A percentile compares a stretch with the other conserved stretches of the same genome.
phyloP scores from a whole-genome alignment of 2,329 filamentous ascomycete species.

The Eutypa lata region DNA sequence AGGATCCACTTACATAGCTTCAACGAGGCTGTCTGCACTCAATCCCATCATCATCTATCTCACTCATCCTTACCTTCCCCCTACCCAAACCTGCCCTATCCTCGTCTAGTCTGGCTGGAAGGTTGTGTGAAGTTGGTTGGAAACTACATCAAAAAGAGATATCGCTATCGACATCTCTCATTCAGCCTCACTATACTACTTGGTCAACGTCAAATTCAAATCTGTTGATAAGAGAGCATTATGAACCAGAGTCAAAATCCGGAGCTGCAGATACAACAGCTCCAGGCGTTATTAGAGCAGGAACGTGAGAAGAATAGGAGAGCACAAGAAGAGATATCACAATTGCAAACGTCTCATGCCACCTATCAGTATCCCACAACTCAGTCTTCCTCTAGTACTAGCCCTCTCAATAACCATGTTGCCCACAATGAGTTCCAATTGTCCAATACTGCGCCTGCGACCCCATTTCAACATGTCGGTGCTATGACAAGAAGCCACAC shows the following conservation, averaged over 20 bases:
- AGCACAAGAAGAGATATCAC: slow-evolving; percentile 20
- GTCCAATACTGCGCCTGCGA: slow-evolving; percentile 19
- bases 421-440: slow-evolving; percentile 26
- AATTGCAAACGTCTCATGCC: slow-evolving; percentile 19
- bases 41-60: background rate
- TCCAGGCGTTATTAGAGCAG: slow-evolving; percentile 20
- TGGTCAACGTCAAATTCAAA: slow-evolving; percentile 8
- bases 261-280: slow-evolving; percentile 24
- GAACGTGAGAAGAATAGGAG: slow-evolving; percentile 22
- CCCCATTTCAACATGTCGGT: slow-evolving; percentile 16
- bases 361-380: slow-evolving; percentile 20
- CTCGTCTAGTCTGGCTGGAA: background rate
- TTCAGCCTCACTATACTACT: slow-evolving; percentile 10
- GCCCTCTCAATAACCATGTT: slow-evolving; percentile 18
- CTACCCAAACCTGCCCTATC: background rate
- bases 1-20: slow-evolving; percentile 6
- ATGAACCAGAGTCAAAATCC: slow-evolving; percentile 23
- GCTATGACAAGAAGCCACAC: slow-evolving; percentile 26
- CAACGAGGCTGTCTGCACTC: slow-evolving; percentile 12
- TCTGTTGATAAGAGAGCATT: slow-evolving; percentile 10
- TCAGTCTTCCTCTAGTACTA: slow-evolving; percentile 15
- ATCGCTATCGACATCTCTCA: slow-evolving; percentile 9
- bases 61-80: background rate
- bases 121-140: background rate
- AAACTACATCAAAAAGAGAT: background rate